phyloP scores from a whole-genome alignment of 345 rosid species.

The Arabidopsis arenosa region DNA sequence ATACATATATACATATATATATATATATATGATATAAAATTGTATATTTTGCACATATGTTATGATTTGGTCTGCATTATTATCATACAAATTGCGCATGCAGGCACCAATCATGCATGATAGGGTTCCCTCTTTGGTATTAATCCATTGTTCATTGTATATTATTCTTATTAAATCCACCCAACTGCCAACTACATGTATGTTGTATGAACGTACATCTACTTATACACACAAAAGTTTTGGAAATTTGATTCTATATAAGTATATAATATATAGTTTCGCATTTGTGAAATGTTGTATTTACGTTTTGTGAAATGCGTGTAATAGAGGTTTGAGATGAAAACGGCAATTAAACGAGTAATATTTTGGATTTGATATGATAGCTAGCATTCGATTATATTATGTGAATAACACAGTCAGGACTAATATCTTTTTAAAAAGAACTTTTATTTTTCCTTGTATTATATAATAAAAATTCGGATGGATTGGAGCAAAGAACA shows the following conservation, averaged over 20 bases:
- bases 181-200: slow-evolving; percentile 42
- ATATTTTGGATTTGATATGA: not conserved
- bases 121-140: slow-evolving; percentile 43
- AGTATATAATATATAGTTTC: not conserved
- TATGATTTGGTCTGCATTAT: slow-evolving; percentile 39
- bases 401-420: not conserved
- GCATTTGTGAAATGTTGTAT: not conserved
- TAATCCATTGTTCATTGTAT: slow-evolving; percentile 22
- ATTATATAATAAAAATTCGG: not conserved
- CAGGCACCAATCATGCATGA: slow-evolving; percentile 44
- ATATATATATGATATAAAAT: too few relatives aligned
- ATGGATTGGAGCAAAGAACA: not conserved
- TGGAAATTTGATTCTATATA: not conserved
- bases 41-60: slow-evolving; percentile 25
- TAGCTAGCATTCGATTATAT: too few relatives aligned
- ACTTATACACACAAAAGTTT: slow-evolving; percentile 5
- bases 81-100: slow-evolving; percentile 46
- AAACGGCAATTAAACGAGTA: not conserved
- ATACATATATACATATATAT: not conserved
- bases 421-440: not conserved
- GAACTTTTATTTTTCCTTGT: too few relatives aligned
- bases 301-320: not conserved
- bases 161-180: slow-evolving; percentile 26
- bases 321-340: not conserved
- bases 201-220: not conserved